Evolutionary conservation across 495 filamentous ascomycete species (phyloP), one percentile per base, ranked within the genome.

Genomic region (Talaromyces liani): DNA sequence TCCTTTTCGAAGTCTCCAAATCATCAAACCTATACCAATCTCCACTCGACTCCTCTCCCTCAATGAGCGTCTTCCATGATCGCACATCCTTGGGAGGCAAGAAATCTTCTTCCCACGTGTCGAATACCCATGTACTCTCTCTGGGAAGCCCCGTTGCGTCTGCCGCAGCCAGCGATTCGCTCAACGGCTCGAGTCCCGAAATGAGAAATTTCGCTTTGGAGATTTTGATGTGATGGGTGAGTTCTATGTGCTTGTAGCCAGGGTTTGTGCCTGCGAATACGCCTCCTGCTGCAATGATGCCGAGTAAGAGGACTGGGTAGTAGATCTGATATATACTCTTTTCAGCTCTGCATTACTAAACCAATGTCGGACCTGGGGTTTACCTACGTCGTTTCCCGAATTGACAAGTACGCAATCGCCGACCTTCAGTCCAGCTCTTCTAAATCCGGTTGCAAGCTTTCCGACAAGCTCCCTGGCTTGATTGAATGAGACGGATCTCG

Each of bases 221-320:
- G 0, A 74, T 84, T 64, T 80, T 74, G 0, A 87, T 75, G 4
- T 84, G 83, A 69, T 86, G 85, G 1, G 79, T 78, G 83, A 87
- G 87, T 64, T 88, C 85, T 24, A 86, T 83, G 18, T 84, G 69
- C 39, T 82, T 85, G 63, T 87, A 87, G 3, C 81, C 84, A 0
- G 85, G 85, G 0, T 77, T 81, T 2, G 83, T 82, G 6, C 84
- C 84, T 0, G 82, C 83, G 0, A 86, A 78, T 9, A 83, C 71
- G 5, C 80, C 83, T 2, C 70, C 82, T 77, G 45, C 79, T 6
- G 82, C 75, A n/a, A 81, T 67, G 6, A 79, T 75, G 3, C 74
- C 82, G 58, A 84, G 79, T 76, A 88, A 79, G 14, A 82, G 80
- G 12, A 85, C 79, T 2, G 84, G 84, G 67, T 86, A 87, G 82